phyloP scores from a whole-genome alignment of 73 alveolate genomes.

The Stentor roeselii region DNA sequence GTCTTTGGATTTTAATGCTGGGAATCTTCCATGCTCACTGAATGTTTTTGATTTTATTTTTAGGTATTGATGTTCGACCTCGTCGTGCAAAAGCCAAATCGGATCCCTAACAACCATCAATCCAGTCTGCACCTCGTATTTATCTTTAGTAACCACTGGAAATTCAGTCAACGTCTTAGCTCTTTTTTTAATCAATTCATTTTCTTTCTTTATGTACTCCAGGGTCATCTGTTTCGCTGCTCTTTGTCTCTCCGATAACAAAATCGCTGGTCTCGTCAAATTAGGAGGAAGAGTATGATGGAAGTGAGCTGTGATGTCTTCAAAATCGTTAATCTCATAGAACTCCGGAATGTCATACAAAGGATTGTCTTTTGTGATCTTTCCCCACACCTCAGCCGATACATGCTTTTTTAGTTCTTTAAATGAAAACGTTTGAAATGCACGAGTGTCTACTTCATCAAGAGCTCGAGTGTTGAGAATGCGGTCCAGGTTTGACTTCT shows the following conservation, averaged over 20 bases:
- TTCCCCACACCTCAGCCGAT: slow-evolving; percentile 21
- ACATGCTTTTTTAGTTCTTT: slow-evolving; percentile 4
- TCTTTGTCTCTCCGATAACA: slow-evolving; percentile 6
- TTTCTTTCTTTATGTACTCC: not conserved
- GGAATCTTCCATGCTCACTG: not conserved
- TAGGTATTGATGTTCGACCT: not conserved
- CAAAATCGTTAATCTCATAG: not conserved
- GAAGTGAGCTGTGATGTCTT: slow-evolving; percentile 16
- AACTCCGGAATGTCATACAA: not conserved
- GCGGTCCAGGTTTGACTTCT: too few relatives aligned
- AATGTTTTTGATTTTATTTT: not conserved
- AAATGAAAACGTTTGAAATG: not conserved
- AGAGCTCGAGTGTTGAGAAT: too few relatives aligned
- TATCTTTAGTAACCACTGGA: not conserved
- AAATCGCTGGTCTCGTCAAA: slow-evolving; percentile 1
- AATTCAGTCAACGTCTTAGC: not conserved
- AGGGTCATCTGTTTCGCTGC: slow-evolving; percentile 25
- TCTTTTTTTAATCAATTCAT: not conserved
- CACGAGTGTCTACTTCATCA: slow-evolving; percentile 15
- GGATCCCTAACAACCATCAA: slow-evolving; percentile 23
- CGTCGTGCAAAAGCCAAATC: not conserved
- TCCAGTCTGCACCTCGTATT: not conserved
- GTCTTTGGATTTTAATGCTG: not conserved
- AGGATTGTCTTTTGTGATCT: slow-evolving; percentile 4
- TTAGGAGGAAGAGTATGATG: slow-evolving; percentile 1